Evolutionary conservation across 495 filamentous ascomycete species (phyloP).

Genomic region (Astrothelium subdiscretum): DNA sequence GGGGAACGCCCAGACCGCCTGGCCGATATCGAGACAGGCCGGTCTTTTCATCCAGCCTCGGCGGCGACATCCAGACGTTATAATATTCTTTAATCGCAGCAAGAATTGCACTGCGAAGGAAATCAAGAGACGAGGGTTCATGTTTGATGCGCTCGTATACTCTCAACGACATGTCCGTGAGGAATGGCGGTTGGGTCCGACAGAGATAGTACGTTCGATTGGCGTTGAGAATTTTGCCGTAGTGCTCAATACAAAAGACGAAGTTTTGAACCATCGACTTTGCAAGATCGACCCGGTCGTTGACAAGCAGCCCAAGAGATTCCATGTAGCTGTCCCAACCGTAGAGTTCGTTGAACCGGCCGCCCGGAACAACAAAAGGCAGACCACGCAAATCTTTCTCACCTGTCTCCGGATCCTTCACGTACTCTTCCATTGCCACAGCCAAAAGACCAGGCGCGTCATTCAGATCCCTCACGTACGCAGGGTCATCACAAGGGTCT

Average conservation of each 20-base stretch:
- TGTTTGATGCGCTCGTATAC: constrained; percentile 80
- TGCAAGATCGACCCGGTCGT: constrained; percentile 69
- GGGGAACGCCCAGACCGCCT: constrained; percentile 80
- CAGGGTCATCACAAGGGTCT: constrained; percentile 57
- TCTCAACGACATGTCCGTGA: constrained; percentile 91
- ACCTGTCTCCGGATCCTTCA: constrained; percentile 47
- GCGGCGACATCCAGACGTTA: constrained; percentile 73
- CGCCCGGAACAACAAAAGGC: constrained; percentile 92
- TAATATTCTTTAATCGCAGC: constrained; percentile 97
- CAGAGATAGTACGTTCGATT: constrained; percentile 91
- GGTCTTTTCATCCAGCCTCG: constrained; percentile 64
- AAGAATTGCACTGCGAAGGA: constrained; percentile 63
- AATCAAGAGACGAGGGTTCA: constrained; percentile 62
- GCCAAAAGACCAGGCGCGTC: constrained; percentile 79
- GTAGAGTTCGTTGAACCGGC: constrained; percentile 94
- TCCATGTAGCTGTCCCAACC: constrained; percentile 98
- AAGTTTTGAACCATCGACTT: constrained; percentile 93
- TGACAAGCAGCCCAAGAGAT: constrained; percentile 70
- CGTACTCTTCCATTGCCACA: constrained; percentile 69
- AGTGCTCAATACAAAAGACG: constrained; percentile 95
- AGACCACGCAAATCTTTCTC: constrained; percentile 60
- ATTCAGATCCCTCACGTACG: constrained; percentile 64
- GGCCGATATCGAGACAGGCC: constrained; percentile 87
- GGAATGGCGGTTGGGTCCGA: constrained; percentile 88
- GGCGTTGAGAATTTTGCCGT: constrained; percentile 94